Percentiles rank a stretch among this genome's conserved stretches.
Conservation (phyloP, 192 early-diverging fungal genomes). For the Umbelopsis sp. region DNA sequence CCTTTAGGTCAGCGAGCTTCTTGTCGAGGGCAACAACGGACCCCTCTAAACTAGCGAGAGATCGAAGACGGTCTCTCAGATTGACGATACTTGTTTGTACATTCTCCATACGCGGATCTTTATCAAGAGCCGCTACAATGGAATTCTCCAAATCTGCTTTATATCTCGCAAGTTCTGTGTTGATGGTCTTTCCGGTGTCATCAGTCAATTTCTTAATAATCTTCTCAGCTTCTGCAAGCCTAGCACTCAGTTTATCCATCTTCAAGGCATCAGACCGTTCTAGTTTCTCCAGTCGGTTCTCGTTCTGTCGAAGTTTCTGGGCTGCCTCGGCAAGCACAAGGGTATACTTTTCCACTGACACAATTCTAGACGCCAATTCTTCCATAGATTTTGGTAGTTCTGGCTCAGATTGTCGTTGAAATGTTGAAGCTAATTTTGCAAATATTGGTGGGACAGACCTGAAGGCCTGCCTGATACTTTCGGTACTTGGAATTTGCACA, state of each 20-base stretch:
- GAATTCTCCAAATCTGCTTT: background rate
- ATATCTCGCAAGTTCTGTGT: background rate
- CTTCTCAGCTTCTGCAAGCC: background rate
- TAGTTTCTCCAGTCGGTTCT: background rate
- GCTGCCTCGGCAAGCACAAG: background rate
- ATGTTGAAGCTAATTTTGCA: background rate
- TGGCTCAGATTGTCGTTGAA: background rate
- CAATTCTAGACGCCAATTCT: background rate
- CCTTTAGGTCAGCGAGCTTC: background rate
- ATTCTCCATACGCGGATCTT: background rate
- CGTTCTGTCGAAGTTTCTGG: conserved; percentile 2
- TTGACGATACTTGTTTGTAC: background rate
- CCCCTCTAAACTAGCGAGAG: background rate
- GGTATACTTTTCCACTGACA: conserved; percentile 7
- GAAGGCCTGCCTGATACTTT: background rate
- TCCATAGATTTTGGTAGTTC: conserved; percentile 5
- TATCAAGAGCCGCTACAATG: background rate
- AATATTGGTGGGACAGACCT: background rate
- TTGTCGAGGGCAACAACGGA: background rate
- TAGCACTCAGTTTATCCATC: background rate
- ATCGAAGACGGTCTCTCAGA: background rate
- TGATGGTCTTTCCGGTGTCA: background rate
- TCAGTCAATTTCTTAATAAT: background rate
- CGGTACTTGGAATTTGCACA: background rate
- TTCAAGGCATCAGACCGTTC: background rate